Evolutionary conservation across 129 eudicot species (phyloP), one percentile per base, ranked within the genome.

Genomic region (Logfia minima): DNA sequence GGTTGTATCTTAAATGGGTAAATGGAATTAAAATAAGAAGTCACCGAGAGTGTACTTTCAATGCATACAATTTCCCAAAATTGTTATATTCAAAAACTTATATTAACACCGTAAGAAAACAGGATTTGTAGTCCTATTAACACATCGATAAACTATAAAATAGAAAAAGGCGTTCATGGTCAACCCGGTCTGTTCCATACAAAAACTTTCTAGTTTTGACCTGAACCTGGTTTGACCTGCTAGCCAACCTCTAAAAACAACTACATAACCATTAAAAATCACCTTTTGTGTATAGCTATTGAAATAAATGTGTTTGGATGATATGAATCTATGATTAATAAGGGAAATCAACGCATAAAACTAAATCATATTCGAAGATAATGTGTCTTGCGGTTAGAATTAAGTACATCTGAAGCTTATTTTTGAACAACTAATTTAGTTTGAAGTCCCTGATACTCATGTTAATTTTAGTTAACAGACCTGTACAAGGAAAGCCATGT

Each of bases 401-500:
- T 5, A 24, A 29, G 34, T 17, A 1, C n/a, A 64, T 64, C 68
- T 28, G 19, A 64, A 24, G 41, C 37, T 35, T 66, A 66, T 41
- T 2, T 17, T 6, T 66, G 2, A 31, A 66, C 24, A 32, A 19
- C 17, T 66, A 32, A 8, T 34, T 66, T 16, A 22, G 17, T 66
- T 58, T 32, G 16, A 31, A 64, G 37, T 31, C 37, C 26, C 2
- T 4, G 4, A n/a, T 58, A 22, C 63, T n/a, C 7, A 6, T 10
- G 19, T 10, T 16, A n/a, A 14, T 0, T 59, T 45, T 24, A 43
- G 60, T 5, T 22, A 64, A 23, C 79, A 83, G 70, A 94, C 98
- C 98, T 94, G 98, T 62, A 94, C 80, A 73, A 94, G 96, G 84
- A 94, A 94, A 84, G 98, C 97, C 98, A 94, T 94, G 83, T 94